Conservation (phyloP, 805 yeast species). For the Wickerhamomyces bovis region DNA sequence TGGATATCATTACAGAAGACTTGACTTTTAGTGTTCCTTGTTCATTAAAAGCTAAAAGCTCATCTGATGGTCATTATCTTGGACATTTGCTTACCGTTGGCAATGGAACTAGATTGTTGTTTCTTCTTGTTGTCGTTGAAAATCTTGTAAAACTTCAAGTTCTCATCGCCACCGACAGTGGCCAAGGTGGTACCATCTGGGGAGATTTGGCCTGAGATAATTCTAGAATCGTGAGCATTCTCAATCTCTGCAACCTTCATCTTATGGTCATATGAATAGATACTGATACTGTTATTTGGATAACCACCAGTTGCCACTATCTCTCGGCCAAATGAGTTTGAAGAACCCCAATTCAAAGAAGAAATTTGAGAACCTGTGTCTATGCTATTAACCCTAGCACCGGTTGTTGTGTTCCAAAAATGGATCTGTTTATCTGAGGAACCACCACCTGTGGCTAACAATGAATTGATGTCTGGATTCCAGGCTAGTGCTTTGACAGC, state of each 20-base stretch:
- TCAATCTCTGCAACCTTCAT: slow-evolving; percentile 83
- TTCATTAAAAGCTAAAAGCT: neutral
- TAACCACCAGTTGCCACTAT: slow-evolving; percentile 92
- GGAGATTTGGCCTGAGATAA: slow-evolving; percentile 73
- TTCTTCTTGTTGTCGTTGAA: slow-evolving; percentile 52
- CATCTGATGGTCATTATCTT: slow-evolving; percentile 48
- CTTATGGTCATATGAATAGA: slow-evolving; percentile 81
- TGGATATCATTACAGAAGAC: neutral
- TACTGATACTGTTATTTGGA: slow-evolving; percentile 77
- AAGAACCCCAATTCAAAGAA: slow-evolving; percentile 87
- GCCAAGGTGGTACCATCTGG: slow-evolving; percentile 90
- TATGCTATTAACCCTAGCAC: slow-evolving; percentile 76
- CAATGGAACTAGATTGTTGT: slow-evolving; percentile 26
- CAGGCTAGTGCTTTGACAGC: slow-evolving; percentile 94
- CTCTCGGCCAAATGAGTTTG: slow-evolving; percentile 66
- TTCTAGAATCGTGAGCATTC: slow-evolving; percentile 86
- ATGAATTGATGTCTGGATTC: slow-evolving; percentile 81
- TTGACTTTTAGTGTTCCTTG: too few species aligned
- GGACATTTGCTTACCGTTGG: slow-evolving; percentile 40
- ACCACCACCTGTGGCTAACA: slow-evolving; percentile 97
- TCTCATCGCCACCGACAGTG: slow-evolving; percentile 95
- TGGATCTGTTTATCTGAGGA: slow-evolving; percentile 82
- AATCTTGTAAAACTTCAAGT: slow-evolving; percentile 88
- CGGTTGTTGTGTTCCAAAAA: slow-evolving; percentile 93
- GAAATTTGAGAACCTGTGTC: slow-evolving; percentile 93